Conservation (phyloP, 2,329 filamentous ascomycete genomes). For the Pestalotiopsis sp. region DNA sequence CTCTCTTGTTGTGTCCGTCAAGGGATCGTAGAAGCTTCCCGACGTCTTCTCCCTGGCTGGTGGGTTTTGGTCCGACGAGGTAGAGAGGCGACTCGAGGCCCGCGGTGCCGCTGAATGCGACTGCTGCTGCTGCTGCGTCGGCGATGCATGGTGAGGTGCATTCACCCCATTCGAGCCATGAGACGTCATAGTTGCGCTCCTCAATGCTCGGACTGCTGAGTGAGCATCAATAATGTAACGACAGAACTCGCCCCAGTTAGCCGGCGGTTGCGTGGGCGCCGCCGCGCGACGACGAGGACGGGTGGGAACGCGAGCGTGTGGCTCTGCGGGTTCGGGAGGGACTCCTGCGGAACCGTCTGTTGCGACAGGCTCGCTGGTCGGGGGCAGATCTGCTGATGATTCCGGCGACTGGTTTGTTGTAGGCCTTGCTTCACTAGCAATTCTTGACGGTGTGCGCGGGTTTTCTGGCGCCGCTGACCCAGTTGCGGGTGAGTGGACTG, state of each 20-base stretch:
- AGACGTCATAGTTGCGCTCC: conserved; percentile 33
- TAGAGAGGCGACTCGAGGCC: conserved; percentile 27
- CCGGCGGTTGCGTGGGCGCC: too few relatives aligned
- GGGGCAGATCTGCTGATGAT: too few relatives aligned
- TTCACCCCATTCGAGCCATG: conserved; percentile 30
- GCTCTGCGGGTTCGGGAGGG: too few relatives aligned
- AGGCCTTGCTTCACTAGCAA: too few relatives aligned
- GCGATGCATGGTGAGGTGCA: conserved; percentile 31
- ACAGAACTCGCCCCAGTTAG: too few relatives aligned
- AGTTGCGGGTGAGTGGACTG: not conserved
- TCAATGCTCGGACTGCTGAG: conserved; percentile 26
- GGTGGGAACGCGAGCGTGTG: too few relatives aligned
- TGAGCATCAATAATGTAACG: too few relatives aligned
- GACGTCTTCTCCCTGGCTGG: conserved; percentile 36
- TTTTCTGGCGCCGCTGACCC: not conserved
- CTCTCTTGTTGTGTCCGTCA: conserved; percentile 43
- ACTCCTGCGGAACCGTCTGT: too few relatives aligned
- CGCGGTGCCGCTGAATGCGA: conserved; percentile 29
- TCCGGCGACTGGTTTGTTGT: too few relatives aligned
- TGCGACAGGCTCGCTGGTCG: too few relatives aligned
- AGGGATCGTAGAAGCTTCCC: conserved; percentile 46
- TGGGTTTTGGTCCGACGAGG: conserved; percentile 33
- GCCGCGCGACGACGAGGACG: too few relatives aligned
- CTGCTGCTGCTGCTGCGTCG: conserved; percentile 9
- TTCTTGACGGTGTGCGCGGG: not conserved